A percentile compares a stretch with the other conserved stretches of the same genome.
Conservation (phyloP, 2,329 filamentous ascomycete species). For the Hypoxylon sp. region DNA sequence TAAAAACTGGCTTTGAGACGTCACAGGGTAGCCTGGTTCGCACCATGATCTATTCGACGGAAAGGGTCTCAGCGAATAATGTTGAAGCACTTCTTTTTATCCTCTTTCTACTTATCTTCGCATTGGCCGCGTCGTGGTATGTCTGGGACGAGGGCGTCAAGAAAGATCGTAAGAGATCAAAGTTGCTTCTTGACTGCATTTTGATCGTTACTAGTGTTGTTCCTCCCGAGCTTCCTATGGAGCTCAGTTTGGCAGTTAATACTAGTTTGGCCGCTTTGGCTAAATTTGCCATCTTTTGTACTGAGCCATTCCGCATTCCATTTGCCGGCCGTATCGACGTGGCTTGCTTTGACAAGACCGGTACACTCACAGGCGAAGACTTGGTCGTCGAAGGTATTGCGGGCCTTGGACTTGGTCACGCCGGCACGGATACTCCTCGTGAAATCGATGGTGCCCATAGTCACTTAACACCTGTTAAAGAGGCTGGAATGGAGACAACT, state of each 20-base stretch:
- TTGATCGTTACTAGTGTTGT: slow-evolving; percentile 98
- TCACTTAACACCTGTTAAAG: slow-evolving; percentile 78
- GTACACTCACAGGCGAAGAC: slow-evolving; percentile 95
- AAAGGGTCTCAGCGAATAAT: slow-evolving; percentile 98
- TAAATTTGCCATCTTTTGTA: slow-evolving; percentile 98
- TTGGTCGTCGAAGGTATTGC: slow-evolving; percentile 97
- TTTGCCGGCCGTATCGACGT: slow-evolving; percentile 96
- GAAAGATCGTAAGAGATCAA: slow-evolving; percentile 96
- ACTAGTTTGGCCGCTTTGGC: slow-evolving; percentile 95
- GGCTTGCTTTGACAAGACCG: slow-evolving; percentile 98
- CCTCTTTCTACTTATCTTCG: slow-evolving; percentile 94
- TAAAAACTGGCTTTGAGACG: slow-evolving; percentile 98
- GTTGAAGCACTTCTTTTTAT: slow-evolving; percentile 97
- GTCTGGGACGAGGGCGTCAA: slow-evolving; percentile 97
- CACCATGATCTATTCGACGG: slow-evolving; percentile 99
- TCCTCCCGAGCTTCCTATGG: slow-evolving; percentile 98
- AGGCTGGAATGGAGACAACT: slow-evolving; percentile 85
- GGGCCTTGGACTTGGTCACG: slow-evolving; percentile 81
- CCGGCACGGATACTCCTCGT: slow-evolving; percentile 73
- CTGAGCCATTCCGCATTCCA: slow-evolving; percentile 97
- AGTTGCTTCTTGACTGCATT: slow-evolving; percentile 95
- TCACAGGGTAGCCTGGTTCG: slow-evolving; percentile 97
- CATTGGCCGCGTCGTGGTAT: slow-evolving; percentile 97
- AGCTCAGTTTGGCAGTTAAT: slow-evolving; percentile 96
- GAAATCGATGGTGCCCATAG: slow-evolving; percentile 88